Conservation (phyloP, 1,139 yeast species). For the Pichia sp. region DNA sequence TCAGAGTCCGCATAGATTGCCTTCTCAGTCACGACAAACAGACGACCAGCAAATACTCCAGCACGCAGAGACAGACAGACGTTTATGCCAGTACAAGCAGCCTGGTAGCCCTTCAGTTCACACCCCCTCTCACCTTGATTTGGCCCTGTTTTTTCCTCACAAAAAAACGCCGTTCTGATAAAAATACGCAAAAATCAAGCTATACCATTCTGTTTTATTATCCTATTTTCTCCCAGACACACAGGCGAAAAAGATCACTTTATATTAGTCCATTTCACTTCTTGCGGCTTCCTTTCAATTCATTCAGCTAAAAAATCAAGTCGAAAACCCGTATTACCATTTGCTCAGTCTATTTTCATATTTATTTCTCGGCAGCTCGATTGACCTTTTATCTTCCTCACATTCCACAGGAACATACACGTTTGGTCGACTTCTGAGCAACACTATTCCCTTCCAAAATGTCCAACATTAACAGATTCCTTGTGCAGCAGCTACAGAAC, state of each 20-base stretch:
- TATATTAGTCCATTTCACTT: background rate
- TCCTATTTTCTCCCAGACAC: background rate
- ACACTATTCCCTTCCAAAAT: background rate
- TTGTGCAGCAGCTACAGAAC: conserved; percentile 8
- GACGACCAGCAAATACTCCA: background rate
- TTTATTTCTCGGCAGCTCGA: background rate
- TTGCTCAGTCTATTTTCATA: background rate
- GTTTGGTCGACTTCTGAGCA: background rate
- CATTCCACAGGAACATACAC: background rate
- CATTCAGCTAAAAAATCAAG: background rate
- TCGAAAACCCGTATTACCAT: too few relatives aligned
- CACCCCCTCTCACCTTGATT: background rate
- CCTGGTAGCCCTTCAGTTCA: background rate
- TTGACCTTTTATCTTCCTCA: background rate
- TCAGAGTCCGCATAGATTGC: background rate
- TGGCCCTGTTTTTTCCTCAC: background rate
- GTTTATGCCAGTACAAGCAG: background rate
- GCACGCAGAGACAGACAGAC: background rate
- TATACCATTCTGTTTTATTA: background rate
- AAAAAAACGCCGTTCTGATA: background rate
- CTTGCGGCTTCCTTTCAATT: background rate
- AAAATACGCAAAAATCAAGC: background rate
- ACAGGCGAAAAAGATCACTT: background rate
- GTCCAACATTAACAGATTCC: conserved; percentile 9
- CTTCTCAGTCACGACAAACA: background rate